Conservation (phyloP, 2,329 filamentous ascomycete genomes). For the Purpureocillium lavendulum region DNA sequence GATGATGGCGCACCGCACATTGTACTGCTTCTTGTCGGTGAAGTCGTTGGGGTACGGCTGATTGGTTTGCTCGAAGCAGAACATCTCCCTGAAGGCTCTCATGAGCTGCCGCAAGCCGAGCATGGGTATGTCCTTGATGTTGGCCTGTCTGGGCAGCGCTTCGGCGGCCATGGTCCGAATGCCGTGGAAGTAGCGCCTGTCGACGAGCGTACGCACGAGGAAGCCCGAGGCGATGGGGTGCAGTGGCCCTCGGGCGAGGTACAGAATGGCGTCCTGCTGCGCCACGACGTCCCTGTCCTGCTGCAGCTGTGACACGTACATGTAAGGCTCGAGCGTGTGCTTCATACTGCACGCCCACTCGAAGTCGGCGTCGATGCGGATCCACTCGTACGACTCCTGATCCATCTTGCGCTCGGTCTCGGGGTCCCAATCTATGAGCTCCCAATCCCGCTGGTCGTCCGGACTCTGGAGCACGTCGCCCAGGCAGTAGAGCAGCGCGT, state of each 20-base stretch:
- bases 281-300: conserved; percentile 96
- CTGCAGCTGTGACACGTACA: conserved; percentile 96
- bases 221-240: conserved; percentile 84
- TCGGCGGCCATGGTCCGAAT: conserved; percentile 80
- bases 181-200: conserved; percentile 86
- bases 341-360: conserved; percentile 92
- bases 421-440: conserved; percentile 77
- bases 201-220: conserved; percentile 80
- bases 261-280: conserved; percentile 69
- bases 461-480: conserved; percentile 81
- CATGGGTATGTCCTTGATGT: conserved; percentile 55
- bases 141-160: conserved; percentile 69
- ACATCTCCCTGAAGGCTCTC: conserved; percentile 80
- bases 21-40: conserved; percentile 74
- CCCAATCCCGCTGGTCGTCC: conserved; percentile 78
- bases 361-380: conserved; percentile 94
- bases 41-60: conserved; percentile 91
- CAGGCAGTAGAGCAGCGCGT: conserved; percentile 81
- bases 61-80: conserved; percentile 68
- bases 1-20: conserved; percentile 76
- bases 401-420: conserved; percentile 90
- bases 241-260: conserved; percentile 56
- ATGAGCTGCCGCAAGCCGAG: conserved; percentile 78
- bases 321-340: conserved; percentile 80
- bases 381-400: conserved; percentile 96